Base-by-base conservation (phyloP, 1,284 basidiomycete species). In the Heliocybe sulcata region DNA sequence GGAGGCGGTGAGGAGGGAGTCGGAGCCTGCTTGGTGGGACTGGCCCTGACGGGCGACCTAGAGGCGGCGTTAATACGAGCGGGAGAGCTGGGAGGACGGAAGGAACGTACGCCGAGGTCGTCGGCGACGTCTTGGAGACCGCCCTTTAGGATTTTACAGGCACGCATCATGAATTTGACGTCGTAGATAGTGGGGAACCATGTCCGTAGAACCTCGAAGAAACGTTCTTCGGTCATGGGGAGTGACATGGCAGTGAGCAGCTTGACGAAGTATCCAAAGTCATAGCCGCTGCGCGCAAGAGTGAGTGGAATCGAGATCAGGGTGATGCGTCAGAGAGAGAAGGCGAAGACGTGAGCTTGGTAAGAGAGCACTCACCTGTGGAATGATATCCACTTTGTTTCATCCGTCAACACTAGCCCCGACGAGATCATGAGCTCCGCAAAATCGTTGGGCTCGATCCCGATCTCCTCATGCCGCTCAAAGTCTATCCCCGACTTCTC, bases 171-270 rank as follows among this genome's bases (percentile, higher is more conserved):
- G 72, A 90, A 95, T 73, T 99, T 99, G 78, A 98, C 94, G 70
- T 99, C 96, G 70, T 97, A 98, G 56, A 98, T 88, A 56, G 87
- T 90, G 0, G 96, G 96, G 72, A 99, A 99, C 96, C 96, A 99
- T 62, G 86, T 87, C 59, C 79, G 81, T 26, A 99, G 80, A 51
- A 91, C 80, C 52, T 92, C 83, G 69, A 98, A 98, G 73, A 99
- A 99, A 19, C 85, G 82, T 59, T 90, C 85, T 73, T 99, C 97
- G 23, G 86, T 85, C 26, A 87, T 83, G 2, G 97, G 97, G 58
- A 99, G 73, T 45, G 93, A 90, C 64, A 87, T 78, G 60, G 85
- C 89, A 0, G 95, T 98, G 51, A 99, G 81, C 52, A 98, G 82
- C 70, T 97, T 97, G 70, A 99, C 86, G 63, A 99, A 89, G 69